Base-by-base conservation (phyloP, 202 grass and related monocot species). In the Carex sylvatica region DNA sequence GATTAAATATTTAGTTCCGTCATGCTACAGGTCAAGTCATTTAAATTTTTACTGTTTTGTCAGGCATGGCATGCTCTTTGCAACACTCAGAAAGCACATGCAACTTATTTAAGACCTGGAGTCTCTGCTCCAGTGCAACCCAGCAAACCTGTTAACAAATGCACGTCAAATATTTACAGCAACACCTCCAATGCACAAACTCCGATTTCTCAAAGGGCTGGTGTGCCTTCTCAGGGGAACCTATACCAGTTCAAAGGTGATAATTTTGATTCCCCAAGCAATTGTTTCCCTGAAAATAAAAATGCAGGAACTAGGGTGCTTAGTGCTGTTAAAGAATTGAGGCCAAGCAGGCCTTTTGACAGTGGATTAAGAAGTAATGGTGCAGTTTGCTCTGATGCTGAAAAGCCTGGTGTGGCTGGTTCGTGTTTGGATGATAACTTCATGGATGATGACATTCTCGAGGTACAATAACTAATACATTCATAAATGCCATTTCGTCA, bases 71-170 rank as follows among this genome's bases (percentile, higher is more conserved):
- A 80, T 76, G 87, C 89, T 85, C 78, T 98, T 19, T 92, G 62
- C 85, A 93, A 73, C 66, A 91, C 58, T 72, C 91, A 88, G 31
- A 80, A 81, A 79, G 60, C 91, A 64, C 6, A 31, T 85, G 94
- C 85, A 80, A 95, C 70, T 72, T 95, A 98, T 89, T 83, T 95
- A 89, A 98, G 89, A 65, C 96, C 92, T 89, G 96, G 92, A 87
- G 82, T 95, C 87, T 87, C 96, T 65, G 80, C 86, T 84, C 86
- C 86, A 56, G 67, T 80, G 68, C 86, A 85, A 83, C 66, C 84
- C 11, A 13, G 10, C 16, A 42, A 64, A 64, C 58, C 78, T 4
- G 35, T 55, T n/a, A 70, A 64, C 81, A 78, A 30, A 69, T 72
- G 67, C 40, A 82, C 85, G 16, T 80, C 89, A 74, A 74, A 82